A percentile compares a stretch with the other conserved stretches of the same genome.
These are phyloP conservation scores for Onygena corvina DNA, from an alignment of 2,329 filamentous ascomycete genomes.

Conservation along the genomic window DNA sequence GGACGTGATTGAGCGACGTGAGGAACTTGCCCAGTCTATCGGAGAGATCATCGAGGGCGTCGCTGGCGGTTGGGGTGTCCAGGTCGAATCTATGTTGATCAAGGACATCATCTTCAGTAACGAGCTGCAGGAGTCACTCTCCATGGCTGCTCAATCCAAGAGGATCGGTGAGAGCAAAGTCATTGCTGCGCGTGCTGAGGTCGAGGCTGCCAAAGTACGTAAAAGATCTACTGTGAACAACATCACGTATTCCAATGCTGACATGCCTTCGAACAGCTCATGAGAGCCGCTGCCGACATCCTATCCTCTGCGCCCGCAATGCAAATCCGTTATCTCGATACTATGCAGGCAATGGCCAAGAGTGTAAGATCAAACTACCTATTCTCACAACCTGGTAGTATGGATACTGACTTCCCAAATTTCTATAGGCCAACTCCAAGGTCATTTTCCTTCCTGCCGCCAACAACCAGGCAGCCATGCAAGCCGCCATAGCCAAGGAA, in stretches of 20 bases:
- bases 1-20: slow-evolving; percentile 94
- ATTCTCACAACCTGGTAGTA: background rate
- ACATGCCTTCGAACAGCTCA: slow-evolving; percentile 18
- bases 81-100: slow-evolving; percentile 96
- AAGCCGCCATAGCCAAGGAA: slow-evolving; percentile 39
- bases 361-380: slow-evolving; percentile 34
- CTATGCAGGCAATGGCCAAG: slow-evolving; percentile 98
- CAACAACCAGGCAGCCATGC: slow-evolving; percentile 43
- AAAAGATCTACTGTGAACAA: no score
- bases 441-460: slow-evolving; percentile 67
- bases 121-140: slow-evolving; percentile 88
- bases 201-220: slow-evolving; percentile 78
- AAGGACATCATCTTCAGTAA: slow-evolving; percentile 98
- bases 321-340: slow-evolving; percentile 96
- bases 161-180: slow-evolving; percentile 97
- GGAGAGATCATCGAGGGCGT: slow-evolving; percentile 97
- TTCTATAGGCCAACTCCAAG: slow-evolving; percentile 54
- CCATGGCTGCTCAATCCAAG: slow-evolving; percentile 98
- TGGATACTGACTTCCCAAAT: background rate
- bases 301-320: slow-evolving; percentile 84
- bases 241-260: no score
- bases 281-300: slow-evolving; percentile 74
- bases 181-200: slow-evolving; percentile 90
- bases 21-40: slow-evolving; percentile 91
- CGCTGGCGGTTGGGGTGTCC: slow-evolving; percentile 83